Evolutionary conservation across 495 filamentous ascomycete genomes (phyloP).

Genomic region (Penicillium maclennaniae): DNA sequence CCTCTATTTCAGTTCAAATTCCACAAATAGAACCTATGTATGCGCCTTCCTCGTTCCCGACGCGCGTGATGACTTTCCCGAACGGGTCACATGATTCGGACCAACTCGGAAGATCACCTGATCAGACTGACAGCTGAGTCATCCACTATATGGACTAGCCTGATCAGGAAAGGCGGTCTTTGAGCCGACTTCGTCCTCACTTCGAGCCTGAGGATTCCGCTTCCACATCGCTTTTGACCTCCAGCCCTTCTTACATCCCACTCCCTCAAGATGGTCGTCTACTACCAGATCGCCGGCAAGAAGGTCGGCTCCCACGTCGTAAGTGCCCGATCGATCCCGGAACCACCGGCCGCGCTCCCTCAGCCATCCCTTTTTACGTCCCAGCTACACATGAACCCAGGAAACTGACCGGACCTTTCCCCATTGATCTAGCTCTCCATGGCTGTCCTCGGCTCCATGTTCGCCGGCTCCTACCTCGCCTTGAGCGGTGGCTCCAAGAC

Average conservation of each 20-base stretch:
- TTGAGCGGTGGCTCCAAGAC: constrained; percentile 62
- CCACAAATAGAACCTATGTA: neutral
- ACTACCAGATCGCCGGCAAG: constrained; percentile 81
- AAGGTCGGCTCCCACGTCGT: constrained; percentile 93
- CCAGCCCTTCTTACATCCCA: constrained; percentile 29
- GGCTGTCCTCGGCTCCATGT: constrained; percentile 65
- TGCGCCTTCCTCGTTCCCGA: neutral
- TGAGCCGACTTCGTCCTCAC: constrained; percentile 24
- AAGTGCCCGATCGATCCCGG: constrained; percentile 40
- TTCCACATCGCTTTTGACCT: constrained; percentile 35
- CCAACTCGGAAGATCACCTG: constrained; percentile 28
- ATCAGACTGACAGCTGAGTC: constrained; percentile 19
- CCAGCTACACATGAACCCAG: constrained; percentile 14
- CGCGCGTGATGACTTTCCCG: constrained; percentile 14
- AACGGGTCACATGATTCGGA: constrained; percentile 16
- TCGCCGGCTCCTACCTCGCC: constrained; percentile 52
- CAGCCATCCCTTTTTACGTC: constrained; percentile 23
- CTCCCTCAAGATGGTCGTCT: constrained; percentile 72
- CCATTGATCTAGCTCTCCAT: constrained; percentile 72
- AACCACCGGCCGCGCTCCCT: constrained; percentile 1
- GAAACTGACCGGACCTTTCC: constrained; percentile 9
- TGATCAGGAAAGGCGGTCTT: constrained; percentile 26
- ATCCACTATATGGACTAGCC: constrained; percentile 12
- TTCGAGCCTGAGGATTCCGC: constrained; percentile 21
- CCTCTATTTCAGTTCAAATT: neutral